A percentile compares a stretch with the other conserved stretches of the same genome.
Evolutionary conservation across 345 rosid species (phyloP).

Genomic region (Iberis pinnata): DNA sequence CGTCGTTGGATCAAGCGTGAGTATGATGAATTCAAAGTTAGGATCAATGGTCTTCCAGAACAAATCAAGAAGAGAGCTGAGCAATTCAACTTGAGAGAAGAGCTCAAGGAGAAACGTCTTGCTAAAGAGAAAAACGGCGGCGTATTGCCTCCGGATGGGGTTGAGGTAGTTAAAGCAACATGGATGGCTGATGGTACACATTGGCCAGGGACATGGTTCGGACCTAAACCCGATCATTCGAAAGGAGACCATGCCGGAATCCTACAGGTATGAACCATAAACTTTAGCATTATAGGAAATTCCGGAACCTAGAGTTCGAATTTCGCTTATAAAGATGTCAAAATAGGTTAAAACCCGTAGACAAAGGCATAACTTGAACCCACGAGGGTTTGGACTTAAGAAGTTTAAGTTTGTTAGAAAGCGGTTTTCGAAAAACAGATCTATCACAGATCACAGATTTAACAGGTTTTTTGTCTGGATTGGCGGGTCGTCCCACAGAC

Average conservation of each 20-base stretch:
- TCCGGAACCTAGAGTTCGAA: too few species aligned
- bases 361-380: too few species aligned
- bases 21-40: constrained; percentile 90
- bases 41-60: constrained; percentile 85
- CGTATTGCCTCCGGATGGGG: constrained; percentile 40
- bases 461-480: too few species aligned
- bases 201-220: constrained; percentile 93
- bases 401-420: too few species aligned
- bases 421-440: too few species aligned
- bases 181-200: constrained; percentile 99
- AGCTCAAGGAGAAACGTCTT: constrained; percentile 44
- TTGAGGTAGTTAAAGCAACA: constrained; percentile 51
- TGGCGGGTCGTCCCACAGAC: too few species aligned
- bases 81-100: constrained; percentile 51
- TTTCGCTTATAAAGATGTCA: too few species aligned
- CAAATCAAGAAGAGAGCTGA: constrained; percentile 60
- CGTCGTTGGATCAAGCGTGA: constrained; percentile 96
- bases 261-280: constrained; percentile 29
- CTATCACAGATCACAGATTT: too few species aligned
- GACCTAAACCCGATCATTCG: constrained; percentile 52
- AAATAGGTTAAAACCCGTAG: too few species aligned
- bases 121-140: constrained; percentile 62
- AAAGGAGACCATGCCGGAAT: constrained; percentile 96
- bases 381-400: too few species aligned
- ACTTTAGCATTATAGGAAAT: too few species aligned